These are phyloP conservation scores for Microthlaspi erraticum DNA, from an alignment of 345 rosid species.

Conservation along the genomic window DNA sequence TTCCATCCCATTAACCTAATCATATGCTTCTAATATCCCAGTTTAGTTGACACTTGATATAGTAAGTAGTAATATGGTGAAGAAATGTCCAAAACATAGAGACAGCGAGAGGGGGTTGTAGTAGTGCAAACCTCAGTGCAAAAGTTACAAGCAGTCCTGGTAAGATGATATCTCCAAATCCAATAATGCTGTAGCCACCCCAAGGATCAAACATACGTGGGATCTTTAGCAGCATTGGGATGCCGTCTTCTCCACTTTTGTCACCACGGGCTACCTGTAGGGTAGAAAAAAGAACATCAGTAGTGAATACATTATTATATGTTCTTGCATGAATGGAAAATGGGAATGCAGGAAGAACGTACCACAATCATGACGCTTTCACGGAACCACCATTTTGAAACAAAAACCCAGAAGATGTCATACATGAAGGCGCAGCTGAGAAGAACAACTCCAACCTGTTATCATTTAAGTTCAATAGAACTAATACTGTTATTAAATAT, in stretches of 20 bases:
- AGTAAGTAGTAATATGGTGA: slow-evolving; percentile 4
- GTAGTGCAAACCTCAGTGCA: slow-evolving; percentile 69
- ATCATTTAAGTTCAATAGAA: slow-evolving; percentile 35
- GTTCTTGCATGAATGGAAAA: slow-evolving; percentile 19
- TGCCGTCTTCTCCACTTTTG: slow-evolving; percentile 91
- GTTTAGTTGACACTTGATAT: slow-evolving; percentile 13
- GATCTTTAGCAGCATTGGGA: slow-evolving; percentile 94
- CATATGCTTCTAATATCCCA: slow-evolving; percentile 19
- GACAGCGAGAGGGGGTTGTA: neutral
- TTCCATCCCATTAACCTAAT: neutral
- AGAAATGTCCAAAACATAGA: slow-evolving; percentile 11
- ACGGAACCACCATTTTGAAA: slow-evolving; percentile 93
- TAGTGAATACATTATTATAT: slow-evolving; percentile 6
- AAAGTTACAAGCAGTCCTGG: slow-evolving; percentile 94
- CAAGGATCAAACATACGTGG: slow-evolving; percentile 99
- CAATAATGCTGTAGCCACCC: slow-evolving; percentile 98
- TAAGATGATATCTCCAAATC: slow-evolving; percentile 96
- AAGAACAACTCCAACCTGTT: slow-evolving; percentile 95
- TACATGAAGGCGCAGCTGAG: slow-evolving; percentile 94
- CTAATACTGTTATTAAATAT: neutral
- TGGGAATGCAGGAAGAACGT: slow-evolving; percentile 41
- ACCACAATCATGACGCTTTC: slow-evolving; percentile 99
- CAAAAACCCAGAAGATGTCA: slow-evolving; percentile 98
- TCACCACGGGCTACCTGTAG: slow-evolving; percentile 97
- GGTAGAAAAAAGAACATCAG: slow-evolving; percentile 22